A percentile compares a stretch with the other conserved stretches of the same genome.
phyloP scores from a whole-genome alignment of 139 green algal genomes.

The Ettlia oleoabundans region DNA sequence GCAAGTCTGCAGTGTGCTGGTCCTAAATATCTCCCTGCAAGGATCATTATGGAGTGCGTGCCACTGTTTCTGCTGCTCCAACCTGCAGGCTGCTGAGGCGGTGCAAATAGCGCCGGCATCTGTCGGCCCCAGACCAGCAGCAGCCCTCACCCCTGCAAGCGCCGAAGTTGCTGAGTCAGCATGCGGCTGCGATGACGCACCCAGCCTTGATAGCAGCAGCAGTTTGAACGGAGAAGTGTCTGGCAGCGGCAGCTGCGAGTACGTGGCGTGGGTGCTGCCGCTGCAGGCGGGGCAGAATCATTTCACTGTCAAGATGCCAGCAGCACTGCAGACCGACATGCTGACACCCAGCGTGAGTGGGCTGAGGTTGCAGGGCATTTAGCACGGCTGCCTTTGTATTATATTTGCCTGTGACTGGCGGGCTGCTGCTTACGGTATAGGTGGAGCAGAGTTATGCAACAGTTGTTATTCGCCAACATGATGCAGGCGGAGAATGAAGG shows the following conservation, averaged over 20 bases:
- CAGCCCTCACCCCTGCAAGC: background rate
- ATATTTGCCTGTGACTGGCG: too few species aligned
- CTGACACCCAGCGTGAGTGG: background rate
- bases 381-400: too few species aligned
- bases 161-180: background rate
- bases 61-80: background rate
- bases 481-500: background rate
- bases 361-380: too few species aligned
- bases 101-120: background rate
- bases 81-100: background rate
- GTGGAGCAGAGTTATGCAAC: too few species aligned
- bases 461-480: background rate
- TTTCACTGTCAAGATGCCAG: constrained; percentile 34
- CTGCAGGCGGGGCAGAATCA: constrained; percentile 50
- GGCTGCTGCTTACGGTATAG: too few species aligned
- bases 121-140: background rate
- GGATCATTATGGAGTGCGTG: background rate
- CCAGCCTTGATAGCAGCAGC: background rate
- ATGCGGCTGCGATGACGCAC: constrained; percentile 1
- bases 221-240: background rate
- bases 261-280: constrained; percentile 37
- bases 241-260: background rate
- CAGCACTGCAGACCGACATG: background rate
- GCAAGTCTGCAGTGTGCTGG: too few species aligned
- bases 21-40: too few species aligned